Conservation (phyloP, 495 filamentous ascomycete genomes). For the Talaromyces trachyspermus region DNA sequence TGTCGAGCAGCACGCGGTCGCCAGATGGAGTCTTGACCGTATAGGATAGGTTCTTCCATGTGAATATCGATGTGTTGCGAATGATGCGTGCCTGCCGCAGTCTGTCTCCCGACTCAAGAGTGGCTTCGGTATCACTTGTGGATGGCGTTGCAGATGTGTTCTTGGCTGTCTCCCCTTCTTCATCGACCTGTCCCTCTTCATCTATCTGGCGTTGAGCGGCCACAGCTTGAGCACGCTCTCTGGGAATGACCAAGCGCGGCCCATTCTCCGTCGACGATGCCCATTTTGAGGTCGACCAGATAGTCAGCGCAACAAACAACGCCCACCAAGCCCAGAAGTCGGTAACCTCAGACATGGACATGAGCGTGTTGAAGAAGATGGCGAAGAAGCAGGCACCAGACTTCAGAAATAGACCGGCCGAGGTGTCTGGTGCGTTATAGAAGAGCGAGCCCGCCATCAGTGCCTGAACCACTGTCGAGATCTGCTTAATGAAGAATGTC, state of each 20-base stretch:
- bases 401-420: constrained; percentile 37
- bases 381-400: constrained; percentile 51
- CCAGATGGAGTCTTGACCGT: constrained; percentile 66
- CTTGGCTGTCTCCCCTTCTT: too few relatives aligned
- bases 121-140: too few relatives aligned
- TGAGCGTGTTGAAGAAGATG: constrained; percentile 38
- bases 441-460: constrained; percentile 36
- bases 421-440: constrained; percentile 22
- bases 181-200: too few relatives aligned
- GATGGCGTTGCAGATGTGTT: too few relatives aligned
- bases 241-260: too few relatives aligned
- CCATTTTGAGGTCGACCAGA: constrained; percentile 40
- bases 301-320: constrained; percentile 41
- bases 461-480: constrained; percentile 28
- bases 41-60: constrained; percentile 49
- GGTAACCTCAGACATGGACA: constrained; percentile 50
- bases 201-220: too few relatives aligned
- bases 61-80: constrained; percentile 19
- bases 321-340: constrained; percentile 40
- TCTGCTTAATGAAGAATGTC: constrained; percentile 25
- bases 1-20: constrained; percentile 59
- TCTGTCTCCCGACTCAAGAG: too few relatives aligned
- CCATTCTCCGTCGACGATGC: constrained; percentile 26
- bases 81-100: neutral
- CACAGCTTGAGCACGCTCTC: too few relatives aligned